Base-by-base conservation (phyloP, 768 basidiomycete genomes). In the Trametes meyenii region DNA sequence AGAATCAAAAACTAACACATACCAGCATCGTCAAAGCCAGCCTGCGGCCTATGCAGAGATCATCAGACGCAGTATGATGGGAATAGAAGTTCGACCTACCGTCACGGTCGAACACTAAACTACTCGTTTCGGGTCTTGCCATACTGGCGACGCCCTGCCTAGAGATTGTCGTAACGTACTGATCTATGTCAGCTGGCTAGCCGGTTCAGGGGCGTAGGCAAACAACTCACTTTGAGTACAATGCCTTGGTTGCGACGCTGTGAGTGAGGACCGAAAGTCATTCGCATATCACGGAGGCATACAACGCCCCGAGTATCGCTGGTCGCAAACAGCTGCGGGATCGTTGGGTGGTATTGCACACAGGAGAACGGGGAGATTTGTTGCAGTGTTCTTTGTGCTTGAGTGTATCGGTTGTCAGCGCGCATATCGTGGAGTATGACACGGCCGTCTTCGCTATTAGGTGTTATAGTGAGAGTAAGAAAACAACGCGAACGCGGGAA, bases 21-120 rank as follows among this genome's bases (percentile, higher is more conserved):
- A 91, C 90, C 19, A 87, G 79, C 73, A 90, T 83, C 3, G 86
- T 85, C 13, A 89, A 84, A 5, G 84, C 86, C 3, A 92, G 71
- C 70, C 78, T 86, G 16, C 73, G 79, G 21, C 90, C 90, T 91
- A 57, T 17, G 44, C 21, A 19, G 26, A 49, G 16, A 62, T 33
- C 8, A 12, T 64, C 10, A 10, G 10, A 21, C 14, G 8, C 46
- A 10, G 2, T n/a, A 46, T 29, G 6, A 38, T 35, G 49, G 50
- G 4, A 36, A n/a, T 38, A 16, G 11, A 53, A 45, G 36, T 63
- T 2, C n/a, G 1, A 65, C 51, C 78, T 50, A 85, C 90, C 91
- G 56, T 88, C 81, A 13, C 79, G 76, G 74, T 93, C 87, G 69
- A 91, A 92, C 0, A 73, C 69, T 26, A 90, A 72, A 67, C 89